Conservation (phyloP, 768 basidiomycete species). For the Pholiota microspora region DNA sequence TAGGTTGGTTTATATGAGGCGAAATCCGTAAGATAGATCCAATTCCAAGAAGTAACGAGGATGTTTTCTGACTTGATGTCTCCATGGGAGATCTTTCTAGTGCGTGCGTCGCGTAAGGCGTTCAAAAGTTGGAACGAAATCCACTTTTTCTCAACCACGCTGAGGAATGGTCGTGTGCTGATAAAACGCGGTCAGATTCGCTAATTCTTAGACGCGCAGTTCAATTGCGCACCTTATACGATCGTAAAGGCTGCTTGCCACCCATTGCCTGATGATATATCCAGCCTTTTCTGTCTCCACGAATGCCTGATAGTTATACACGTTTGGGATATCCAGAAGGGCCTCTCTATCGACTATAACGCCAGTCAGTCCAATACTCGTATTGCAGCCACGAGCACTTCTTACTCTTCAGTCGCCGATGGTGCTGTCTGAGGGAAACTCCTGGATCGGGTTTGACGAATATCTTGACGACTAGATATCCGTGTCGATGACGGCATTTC, state of each 20-base stretch:
- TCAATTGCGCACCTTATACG: conserved; percentile 95
- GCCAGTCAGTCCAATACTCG: conserved; percentile 5
- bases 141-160: conserved; percentile 94
- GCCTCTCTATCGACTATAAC: conserved; percentile 79
- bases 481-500: conserved; percentile 80
- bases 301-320: conserved; percentile 86
- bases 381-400: not conserved
- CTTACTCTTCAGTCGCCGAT: conserved; percentile 75
- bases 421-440: conserved; percentile 71
- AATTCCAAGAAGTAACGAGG: conserved; percentile 94
- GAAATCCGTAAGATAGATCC: conserved; percentile 94
- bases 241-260: conserved; percentile 92
- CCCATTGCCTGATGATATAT: conserved; percentile 93
- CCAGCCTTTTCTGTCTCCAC: conserved; percentile 96
- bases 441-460: conserved; percentile 94
- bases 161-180: conserved; percentile 95
- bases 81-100: conserved; percentile 90
- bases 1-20: conserved; percentile 94
- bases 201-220: no score
- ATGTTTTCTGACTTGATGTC: conserved; percentile 98
- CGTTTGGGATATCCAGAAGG: conserved; percentile 79
- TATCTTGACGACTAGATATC: conserved; percentile 87
- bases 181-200: not conserved
- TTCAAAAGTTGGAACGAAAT: conserved; percentile 91
- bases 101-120: conserved; percentile 78